Conservation (phyloP, 2,329 filamentous ascomycete genomes). For the Coleophoma eucalyptorum region DNA sequence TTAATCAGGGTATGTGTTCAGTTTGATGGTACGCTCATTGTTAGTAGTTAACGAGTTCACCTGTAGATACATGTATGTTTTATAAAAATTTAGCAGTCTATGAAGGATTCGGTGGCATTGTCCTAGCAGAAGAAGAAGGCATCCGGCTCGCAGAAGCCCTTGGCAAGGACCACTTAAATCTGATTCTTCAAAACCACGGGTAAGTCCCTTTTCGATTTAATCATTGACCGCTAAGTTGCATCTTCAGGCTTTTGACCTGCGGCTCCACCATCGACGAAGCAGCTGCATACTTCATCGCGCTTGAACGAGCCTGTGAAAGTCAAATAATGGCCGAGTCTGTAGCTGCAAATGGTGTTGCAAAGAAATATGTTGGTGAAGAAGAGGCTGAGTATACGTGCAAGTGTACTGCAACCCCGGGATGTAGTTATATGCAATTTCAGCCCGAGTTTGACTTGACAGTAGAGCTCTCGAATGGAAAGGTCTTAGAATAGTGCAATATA, state of each 20-base stretch:
- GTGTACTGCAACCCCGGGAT: no score
- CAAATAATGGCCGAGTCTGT: constrained; percentile 25
- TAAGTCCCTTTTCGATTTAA: no score
- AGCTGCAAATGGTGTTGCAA: constrained; percentile 10
- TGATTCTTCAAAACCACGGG: constrained; percentile 35
- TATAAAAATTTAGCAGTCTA: constrained; percentile 27
- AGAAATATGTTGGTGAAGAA: constrained; percentile 82
- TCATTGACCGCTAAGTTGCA: no score
- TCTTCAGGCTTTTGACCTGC: constrained; percentile 4
- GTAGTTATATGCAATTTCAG: no score
- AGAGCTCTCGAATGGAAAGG: no score
- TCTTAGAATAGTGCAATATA: no score
- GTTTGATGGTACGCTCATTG: no score
- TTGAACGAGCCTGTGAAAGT: constrained; percentile 35
- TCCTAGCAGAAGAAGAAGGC: constrained; percentile 39
- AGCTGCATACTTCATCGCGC: constrained; percentile 35
- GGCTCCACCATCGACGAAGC: constrained; percentile 35
- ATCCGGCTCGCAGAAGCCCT: constrained; percentile 34
- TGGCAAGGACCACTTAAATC: constrained; percentile 33
- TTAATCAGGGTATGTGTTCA: no score
- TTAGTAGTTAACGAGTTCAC: no score
- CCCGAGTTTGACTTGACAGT: no score
- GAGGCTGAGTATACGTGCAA: constrained; percentile 65
- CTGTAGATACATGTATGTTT: constrained; percentile 36
- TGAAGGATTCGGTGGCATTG: constrained; percentile 39